Evolutionary conservation across 345 rosid genomes (phyloP).

Genomic region (Trapa incisa): DNA sequence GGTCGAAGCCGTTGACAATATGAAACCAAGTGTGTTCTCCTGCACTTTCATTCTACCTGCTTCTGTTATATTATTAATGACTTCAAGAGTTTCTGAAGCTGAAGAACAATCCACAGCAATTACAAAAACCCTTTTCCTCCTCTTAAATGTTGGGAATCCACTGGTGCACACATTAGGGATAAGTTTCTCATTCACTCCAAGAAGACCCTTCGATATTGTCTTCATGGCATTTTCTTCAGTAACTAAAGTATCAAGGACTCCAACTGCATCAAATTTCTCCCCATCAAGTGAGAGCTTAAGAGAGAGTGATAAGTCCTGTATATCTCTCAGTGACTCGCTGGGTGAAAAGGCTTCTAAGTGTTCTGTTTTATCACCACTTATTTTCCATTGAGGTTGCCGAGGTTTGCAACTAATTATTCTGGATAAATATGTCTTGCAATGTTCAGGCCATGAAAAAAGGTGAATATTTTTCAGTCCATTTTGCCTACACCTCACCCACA

Average conservation of each 20-base stretch:
- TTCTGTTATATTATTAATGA: constrained; percentile 52
- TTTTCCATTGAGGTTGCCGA: constrained; percentile 18
- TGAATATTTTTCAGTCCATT: constrained; percentile 51
- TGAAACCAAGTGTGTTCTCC: constrained; percentile 46
- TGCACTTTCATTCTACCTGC: constrained; percentile 39
- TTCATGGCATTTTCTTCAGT: constrained; percentile 30
- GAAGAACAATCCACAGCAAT: constrained; percentile 58
- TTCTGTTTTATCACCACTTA: neutral
- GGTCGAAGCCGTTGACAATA: constrained; percentile 53
- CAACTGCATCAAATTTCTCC: constrained; percentile 54
- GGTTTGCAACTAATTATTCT: constrained; percentile 68
- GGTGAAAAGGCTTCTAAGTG: constrained; percentile 19
- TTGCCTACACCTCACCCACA: constrained; percentile 50
- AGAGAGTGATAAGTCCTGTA: constrained; percentile 52
- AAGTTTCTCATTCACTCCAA: constrained; percentile 15
- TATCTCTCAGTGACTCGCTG: constrained; percentile 76
- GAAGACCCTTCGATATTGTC: constrained; percentile 1
- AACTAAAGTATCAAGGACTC: constrained; percentile 55
- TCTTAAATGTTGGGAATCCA: constrained; percentile 43
- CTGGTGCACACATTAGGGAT: constrained; percentile 29
- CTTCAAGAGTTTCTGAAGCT: constrained; percentile 29
- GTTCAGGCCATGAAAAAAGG: constrained; percentile 63
- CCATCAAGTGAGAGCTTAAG: constrained; percentile 71
- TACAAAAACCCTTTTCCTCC: constrained; percentile 69
- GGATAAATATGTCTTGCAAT: constrained; percentile 71